These are phyloP conservation scores for Tylopilus sp. DNA, from an alignment of 768 basidiomycete species.

Conservation along the genomic window DNA sequence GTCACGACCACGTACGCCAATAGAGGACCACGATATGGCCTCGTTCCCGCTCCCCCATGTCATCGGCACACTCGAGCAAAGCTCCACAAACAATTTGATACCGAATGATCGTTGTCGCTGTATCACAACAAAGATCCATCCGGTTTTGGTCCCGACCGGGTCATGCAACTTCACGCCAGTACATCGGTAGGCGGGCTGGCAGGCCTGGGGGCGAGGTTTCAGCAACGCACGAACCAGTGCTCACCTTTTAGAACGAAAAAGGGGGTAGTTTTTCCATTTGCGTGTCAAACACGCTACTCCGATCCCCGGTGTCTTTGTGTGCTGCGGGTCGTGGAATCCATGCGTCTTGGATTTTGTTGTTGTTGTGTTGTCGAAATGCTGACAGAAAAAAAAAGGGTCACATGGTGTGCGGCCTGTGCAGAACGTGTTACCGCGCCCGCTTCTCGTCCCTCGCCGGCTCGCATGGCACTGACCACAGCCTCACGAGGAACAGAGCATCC, in stretches of 20 bases:
- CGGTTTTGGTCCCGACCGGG: background rate
- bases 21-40: background rate
- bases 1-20: background rate
- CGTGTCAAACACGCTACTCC: slow-evolving; percentile 48
- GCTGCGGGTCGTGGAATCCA: slow-evolving; percentile 76
- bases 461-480: background rate
- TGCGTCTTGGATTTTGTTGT: slow-evolving; percentile 11
- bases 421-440: slow-evolving; percentile 4
- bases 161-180: background rate
- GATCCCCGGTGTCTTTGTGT: slow-evolving; percentile 66
- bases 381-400: background rate
- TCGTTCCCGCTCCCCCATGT: background rate
- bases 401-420: slow-evolving; percentile 10
- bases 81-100: background rate
- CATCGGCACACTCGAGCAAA: background rate
- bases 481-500: background rate
- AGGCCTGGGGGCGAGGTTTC: background rate
- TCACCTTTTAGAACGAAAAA: slow-evolving; percentile 66
- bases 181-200: background rate
- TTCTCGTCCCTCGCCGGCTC: background rate
- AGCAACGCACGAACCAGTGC: slow-evolving; percentile 27
- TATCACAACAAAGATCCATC: background rate
- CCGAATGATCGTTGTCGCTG: background rate
- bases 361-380: background rate
- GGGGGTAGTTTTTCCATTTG: slow-evolving; percentile 71